A percentile compares a stretch with the other conserved stretches of the same genome.
These are phyloP conservation scores for Cryptococcus maquisensis DNA, from an alignment of 1,284 basidiomycete species.

Conservation along the genomic window DNA sequence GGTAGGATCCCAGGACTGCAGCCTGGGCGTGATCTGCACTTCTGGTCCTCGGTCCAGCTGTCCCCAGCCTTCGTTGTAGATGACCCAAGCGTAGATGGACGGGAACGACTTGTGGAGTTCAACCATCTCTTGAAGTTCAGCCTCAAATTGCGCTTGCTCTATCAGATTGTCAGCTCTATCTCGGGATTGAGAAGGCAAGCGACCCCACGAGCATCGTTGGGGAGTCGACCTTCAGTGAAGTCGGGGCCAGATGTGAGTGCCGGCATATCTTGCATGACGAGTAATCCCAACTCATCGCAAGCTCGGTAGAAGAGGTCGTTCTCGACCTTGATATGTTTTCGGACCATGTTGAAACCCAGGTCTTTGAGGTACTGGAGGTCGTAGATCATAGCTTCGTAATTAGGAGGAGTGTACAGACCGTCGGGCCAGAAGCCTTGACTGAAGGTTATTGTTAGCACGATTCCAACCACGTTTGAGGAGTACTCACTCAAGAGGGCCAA, in stretches of 20 bases:
- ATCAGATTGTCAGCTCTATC: background rate
- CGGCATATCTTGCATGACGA: constrained; percentile 26
- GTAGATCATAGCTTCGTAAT: constrained; percentile 20
- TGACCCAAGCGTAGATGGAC: constrained; percentile 22
- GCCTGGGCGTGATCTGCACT: constrained; percentile 7
- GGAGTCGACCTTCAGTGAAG: background rate
- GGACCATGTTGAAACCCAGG: constrained; percentile 24
- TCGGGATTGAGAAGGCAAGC: background rate
- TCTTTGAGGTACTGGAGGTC: constrained; percentile 16
- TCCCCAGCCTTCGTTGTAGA: constrained; percentile 26
- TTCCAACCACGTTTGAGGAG: background rate
- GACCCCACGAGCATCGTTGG: constrained; percentile 10
- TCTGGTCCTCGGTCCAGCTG: constrained; percentile 17
- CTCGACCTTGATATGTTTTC: constrained; percentile 27
- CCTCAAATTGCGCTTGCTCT: constrained; percentile 21
- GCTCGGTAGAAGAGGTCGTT: constrained; percentile 20
- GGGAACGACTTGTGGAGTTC: constrained; percentile 22
- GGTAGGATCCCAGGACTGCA: constrained; percentile 17
- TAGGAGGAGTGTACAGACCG: constrained; percentile 21
- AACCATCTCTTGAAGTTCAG: constrained; percentile 16
- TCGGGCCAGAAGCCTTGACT: constrained; percentile 29
- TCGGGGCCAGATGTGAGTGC: constrained; percentile 10
- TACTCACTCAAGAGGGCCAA: constrained; percentile 23
- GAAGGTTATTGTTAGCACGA: background rate
- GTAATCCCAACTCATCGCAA: constrained; percentile 21